Evolutionary conservation across 352 stramenopile species (phyloP).

Genomic region (Peronosclerospora sorghi): DNA sequence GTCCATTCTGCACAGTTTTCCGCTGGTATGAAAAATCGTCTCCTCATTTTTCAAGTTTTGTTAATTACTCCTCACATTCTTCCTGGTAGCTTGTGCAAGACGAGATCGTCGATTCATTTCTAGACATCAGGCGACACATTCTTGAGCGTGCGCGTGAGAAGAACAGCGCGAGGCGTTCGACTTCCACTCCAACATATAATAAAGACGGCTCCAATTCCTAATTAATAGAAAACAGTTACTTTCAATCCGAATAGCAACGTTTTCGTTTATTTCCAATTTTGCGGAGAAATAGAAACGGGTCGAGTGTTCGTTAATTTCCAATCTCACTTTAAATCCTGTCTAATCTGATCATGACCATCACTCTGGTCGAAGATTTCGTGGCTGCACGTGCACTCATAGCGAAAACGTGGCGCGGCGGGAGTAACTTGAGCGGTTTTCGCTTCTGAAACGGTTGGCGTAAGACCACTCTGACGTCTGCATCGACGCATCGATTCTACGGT

Average conservation of each 20-base stretch:
- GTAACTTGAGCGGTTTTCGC: constrained; percentile 1
- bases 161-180: constrained; percentile 18
- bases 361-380: constrained; percentile 28
- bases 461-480: background rate
- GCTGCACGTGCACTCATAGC: constrained; percentile 21
- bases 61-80: background rate
- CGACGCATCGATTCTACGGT: background rate
- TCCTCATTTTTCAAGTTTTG: background rate
- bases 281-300: constrained; percentile 1
- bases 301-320: background rate
- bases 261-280: constrained; percentile 5
- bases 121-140: constrained; percentile 83
- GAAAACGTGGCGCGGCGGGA: constrained; percentile 18
- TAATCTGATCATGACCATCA: constrained; percentile 26
- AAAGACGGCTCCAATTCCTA: background rate
- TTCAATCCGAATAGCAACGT: constrained; percentile 10
- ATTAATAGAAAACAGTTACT: background rate
- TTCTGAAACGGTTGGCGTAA: background rate
- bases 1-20: constrained; percentile 71
- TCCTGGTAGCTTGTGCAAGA: constrained; percentile 55
- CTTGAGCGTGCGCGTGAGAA: constrained; percentile 52
- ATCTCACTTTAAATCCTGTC: constrained; percentile 4
- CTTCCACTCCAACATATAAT: constrained; percentile 14
- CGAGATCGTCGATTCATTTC: constrained; percentile 81
- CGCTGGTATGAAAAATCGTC: constrained; percentile 28